Conservation (phyloP, 2,329 filamentous ascomycete genomes). For the Xylaria sp. region DNA sequence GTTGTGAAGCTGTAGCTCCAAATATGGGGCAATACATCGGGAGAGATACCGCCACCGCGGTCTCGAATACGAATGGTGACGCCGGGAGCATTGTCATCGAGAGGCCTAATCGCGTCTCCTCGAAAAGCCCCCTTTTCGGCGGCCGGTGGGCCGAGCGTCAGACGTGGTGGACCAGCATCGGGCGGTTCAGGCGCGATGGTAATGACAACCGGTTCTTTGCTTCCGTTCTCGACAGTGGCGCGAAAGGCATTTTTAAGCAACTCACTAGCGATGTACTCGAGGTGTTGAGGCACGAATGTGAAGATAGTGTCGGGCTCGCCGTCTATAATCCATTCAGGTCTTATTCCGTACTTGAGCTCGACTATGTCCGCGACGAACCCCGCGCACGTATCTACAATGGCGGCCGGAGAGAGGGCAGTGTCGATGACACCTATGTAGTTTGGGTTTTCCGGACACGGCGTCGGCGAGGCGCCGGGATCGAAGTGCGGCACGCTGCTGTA, state of each 20-base stretch:
- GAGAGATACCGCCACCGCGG: constrained; percentile 90
- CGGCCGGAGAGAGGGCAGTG: constrained; percentile 83
- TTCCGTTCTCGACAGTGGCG: constrained; percentile 87
- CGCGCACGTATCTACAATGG: constrained; percentile 84
- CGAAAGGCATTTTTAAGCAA: constrained; percentile 97
- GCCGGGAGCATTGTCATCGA: constrained; percentile 76
- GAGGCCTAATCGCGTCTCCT: constrained; percentile 62
- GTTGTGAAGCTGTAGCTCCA: constrained; percentile 99
- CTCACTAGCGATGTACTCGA: constrained; percentile 97
- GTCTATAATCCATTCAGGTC: constrained; percentile 82
- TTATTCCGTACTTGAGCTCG: constrained; percentile 92
- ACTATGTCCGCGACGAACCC: constrained; percentile 95
- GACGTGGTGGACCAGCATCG: constrained; percentile 42
- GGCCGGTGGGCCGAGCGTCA: constrained; percentile 51
- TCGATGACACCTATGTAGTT: constrained; percentile 96
- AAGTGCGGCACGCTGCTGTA: constrained; percentile 75
- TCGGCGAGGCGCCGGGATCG: constrained; percentile 62
- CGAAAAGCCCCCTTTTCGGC: constrained; percentile 55
- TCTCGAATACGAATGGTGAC: constrained; percentile 97
- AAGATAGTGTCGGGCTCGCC: constrained; percentile 90
- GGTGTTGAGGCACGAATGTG: constrained; percentile 92
- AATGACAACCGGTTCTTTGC: constrained; percentile 74
- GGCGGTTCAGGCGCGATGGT: constrained; percentile 82
- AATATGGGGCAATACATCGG: constrained; percentile 84
- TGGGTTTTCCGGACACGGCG: constrained; percentile 61